Conservation (phyloP, 2,329 filamentous ascomycete genomes). For the Colletotrichum australisinense region DNA sequence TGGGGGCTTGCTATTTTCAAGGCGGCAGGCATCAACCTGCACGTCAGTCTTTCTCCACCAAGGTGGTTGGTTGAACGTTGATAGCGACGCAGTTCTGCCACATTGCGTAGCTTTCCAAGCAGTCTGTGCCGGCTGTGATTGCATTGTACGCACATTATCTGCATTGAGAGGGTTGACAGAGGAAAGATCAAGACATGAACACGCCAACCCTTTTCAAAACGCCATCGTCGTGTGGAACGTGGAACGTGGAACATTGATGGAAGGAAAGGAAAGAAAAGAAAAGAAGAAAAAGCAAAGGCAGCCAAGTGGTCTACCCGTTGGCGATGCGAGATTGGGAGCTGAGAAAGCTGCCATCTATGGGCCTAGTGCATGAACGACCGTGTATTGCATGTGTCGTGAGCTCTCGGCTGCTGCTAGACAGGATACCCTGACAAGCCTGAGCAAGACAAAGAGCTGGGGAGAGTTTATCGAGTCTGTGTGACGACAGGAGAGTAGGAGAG, state of each 20-base stretch:
- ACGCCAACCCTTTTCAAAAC: not conserved
- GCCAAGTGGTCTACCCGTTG: not conserved
- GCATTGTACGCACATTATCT: not conserved
- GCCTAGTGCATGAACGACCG: slow-evolving; percentile 5
- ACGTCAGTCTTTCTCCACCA: not conserved
- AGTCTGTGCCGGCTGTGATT: slow-evolving; percentile 7
- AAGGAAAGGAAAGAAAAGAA: not conserved
- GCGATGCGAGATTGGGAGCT: not conserved
- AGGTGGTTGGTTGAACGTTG: not conserved
- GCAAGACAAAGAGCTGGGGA: not conserved
- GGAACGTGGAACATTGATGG: not conserved
- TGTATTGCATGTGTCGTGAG: slow-evolving; percentile 11
- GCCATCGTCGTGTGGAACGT: not conserved
- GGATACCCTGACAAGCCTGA: not conserved
- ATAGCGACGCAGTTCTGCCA: not conserved
- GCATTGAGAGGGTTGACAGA: slow-evolving; percentile 9
- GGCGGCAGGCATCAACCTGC: too few species aligned
- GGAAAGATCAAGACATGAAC: slow-evolving; percentile 1
- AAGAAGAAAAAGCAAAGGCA: not conserved
- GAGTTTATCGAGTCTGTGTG: not conserved
- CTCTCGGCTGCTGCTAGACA: not conserved
- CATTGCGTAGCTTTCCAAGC: not conserved
- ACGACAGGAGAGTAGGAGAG: not conserved
- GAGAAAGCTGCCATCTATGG: not conserved
- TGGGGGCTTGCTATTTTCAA: not conserved